These are phyloP conservation scores for Hymenoscyphus occultus DNA, from an alignment of 2,329 filamentous ascomycete species.

Conservation along the genomic window DNA sequence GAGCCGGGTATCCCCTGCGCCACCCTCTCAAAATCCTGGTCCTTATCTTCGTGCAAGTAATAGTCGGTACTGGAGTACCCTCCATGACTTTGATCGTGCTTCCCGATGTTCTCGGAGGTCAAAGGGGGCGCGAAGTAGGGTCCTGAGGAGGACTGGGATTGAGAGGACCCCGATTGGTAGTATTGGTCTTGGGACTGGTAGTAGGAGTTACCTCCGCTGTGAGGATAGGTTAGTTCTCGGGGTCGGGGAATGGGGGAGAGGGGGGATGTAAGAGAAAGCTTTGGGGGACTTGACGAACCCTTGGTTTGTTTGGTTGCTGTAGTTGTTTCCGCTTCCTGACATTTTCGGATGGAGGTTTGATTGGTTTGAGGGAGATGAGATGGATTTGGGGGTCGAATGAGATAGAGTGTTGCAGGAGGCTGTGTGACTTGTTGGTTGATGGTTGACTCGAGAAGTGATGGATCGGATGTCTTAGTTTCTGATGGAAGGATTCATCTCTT, in stretches of 20 bases:
- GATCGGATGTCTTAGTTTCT: slow-evolving; percentile 3
- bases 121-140: neutral
- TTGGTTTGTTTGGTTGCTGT: neutral
- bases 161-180: neutral
- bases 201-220: neutral
- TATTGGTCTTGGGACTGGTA: neutral
- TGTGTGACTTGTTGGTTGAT: neutral
- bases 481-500: neutral
- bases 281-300: neutral
- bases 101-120: neutral
- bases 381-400: neutral
- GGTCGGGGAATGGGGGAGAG: neutral
- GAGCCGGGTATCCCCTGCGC: neutral
- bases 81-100: neutral
- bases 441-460: neutral
- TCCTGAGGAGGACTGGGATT: neutral
- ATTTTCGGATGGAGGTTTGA: neutral
- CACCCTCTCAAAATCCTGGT: neutral
- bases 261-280: neutral
- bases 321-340: neutral
- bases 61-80: neutral
- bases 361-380: neutral
- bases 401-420: neutral
- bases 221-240: neutral
- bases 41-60: neutral